Conservation (phyloP, 2,329 filamentous ascomycete species). For the Calonectria fujianensis region DNA sequence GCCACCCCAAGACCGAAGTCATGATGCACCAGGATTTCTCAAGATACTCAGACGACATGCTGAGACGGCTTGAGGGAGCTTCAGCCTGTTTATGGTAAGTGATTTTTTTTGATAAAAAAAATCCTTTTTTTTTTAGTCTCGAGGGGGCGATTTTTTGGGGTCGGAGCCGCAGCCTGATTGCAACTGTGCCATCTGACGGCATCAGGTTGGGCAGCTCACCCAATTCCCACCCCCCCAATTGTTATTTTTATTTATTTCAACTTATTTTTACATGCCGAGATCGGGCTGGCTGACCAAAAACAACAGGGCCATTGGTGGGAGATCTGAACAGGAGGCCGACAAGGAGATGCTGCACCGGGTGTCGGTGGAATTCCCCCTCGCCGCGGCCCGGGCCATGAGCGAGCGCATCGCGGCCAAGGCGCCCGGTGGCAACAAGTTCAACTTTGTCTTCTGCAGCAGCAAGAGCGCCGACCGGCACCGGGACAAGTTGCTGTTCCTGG, state of each 20-base stretch:
- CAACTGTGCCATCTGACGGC: constrained; percentile 1
- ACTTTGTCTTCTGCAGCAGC: constrained; percentile 66
- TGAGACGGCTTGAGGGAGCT: constrained; percentile 67
- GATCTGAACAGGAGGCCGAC: constrained; percentile 68
- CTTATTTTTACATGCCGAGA: neutral
- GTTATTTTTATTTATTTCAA: neutral
- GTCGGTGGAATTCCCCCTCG: constrained; percentile 76
- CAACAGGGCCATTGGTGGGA: constrained; percentile 63
- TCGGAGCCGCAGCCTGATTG: constrained; percentile 19
- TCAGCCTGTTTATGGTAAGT: constrained; percentile 80
- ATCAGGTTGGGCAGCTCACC: constrained; percentile 10
- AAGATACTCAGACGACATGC: constrained; percentile 64
- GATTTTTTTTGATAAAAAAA: neutral
- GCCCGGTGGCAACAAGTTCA: constrained; percentile 60
- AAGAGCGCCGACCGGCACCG: constrained; percentile 59
- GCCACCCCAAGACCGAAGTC: constrained; percentile 69
- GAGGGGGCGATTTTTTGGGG: neutral
- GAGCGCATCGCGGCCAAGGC: constrained; percentile 56
- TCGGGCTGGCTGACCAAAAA: neutral
- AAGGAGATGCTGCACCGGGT: constrained; percentile 69
- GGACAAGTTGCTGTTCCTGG: constrained; percentile 60
- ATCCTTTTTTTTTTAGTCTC: constrained; percentile 18
- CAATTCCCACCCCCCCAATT: neutral
- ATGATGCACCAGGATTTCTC: constrained; percentile 73
- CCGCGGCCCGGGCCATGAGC: constrained; percentile 74